phyloP scores from a whole-genome alignment of 2,329 filamentous ascomycete genomes.

The Aureobasidium sp. region DNA sequence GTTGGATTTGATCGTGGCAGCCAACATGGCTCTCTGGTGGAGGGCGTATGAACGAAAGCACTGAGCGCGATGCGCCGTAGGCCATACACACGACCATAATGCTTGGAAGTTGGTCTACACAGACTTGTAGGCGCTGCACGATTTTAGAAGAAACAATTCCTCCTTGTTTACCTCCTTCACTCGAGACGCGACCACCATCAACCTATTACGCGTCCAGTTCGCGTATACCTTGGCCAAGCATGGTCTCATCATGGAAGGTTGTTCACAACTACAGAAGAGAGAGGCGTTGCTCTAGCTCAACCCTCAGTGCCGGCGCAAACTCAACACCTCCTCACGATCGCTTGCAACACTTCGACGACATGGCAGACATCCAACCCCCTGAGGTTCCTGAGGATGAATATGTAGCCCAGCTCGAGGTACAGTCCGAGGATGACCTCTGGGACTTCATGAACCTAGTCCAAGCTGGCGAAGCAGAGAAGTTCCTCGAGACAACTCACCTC shows the following conservation, averaged over 20 bases:
- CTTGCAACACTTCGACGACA: neutral
- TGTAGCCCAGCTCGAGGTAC: neutral
- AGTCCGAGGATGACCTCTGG: neutral
- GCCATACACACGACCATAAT: neutral
- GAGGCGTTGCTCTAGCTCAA: neutral
- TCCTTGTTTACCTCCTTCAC: neutral
- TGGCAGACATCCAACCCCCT: neutral
- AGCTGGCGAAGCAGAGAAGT: neutral
- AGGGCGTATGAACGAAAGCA: constrained; percentile 58
- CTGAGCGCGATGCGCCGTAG: constrained; percentile 6
- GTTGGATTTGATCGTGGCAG: constrained; percentile 84
- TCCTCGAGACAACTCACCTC: neutral
- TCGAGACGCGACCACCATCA: neutral
- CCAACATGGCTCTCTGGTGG: constrained; percentile 94
- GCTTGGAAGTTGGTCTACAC: neutral
- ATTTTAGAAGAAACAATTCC: neutral
- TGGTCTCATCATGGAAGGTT: neutral
- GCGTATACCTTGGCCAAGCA: neutral
- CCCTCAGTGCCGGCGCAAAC: neutral
- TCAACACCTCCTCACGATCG: neutral
- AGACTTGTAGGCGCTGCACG: neutral
- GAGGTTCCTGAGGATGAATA: neutral
- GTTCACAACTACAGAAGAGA: neutral
- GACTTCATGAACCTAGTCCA: neutral
- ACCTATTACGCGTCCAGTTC: neutral